phyloP scores from a whole-genome alignment of 306 rosid species.

The Heteromeles arbutifolia region DNA sequence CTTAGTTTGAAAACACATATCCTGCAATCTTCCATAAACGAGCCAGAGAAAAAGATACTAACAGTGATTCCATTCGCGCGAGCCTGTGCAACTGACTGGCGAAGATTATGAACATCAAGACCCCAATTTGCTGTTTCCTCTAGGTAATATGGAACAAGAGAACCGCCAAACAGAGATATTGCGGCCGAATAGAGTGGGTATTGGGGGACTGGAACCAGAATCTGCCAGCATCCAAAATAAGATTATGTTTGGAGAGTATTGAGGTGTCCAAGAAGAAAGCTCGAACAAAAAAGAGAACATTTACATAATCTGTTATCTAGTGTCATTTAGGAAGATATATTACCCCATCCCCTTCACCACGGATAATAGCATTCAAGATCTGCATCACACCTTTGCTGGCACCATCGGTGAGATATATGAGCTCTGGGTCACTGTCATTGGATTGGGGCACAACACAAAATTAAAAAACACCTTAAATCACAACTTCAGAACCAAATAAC shows the following conservation, averaged over 20 bases:
- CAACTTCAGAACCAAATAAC: slow-evolving; percentile 24
- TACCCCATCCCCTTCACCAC: slow-evolving; percentile 91
- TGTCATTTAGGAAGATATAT: slow-evolving; percentile 6
- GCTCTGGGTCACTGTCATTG: slow-evolving; percentile 79
- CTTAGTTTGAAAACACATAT: slow-evolving; percentile 6
- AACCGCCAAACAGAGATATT: slow-evolving; percentile 75
- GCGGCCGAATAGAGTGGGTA: slow-evolving; percentile 98
- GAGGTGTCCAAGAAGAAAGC: slow-evolving; percentile 1
- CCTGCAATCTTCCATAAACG: slow-evolving; percentile 11
- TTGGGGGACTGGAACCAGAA: slow-evolving; percentile 99
- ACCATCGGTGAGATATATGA: slow-evolving; percentile 93
- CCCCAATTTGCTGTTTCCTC: slow-evolving; percentile 99
- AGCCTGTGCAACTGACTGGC: slow-evolving; percentile 59
- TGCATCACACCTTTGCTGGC: slow-evolving; percentile 99
- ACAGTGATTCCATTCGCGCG: slow-evolving; percentile 80
- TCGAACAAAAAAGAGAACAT: not conserved
- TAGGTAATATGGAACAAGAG: slow-evolving; percentile 96
- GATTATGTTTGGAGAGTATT: not conserved
- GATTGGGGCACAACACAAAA: slow-evolving; percentile 23
- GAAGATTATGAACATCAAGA: slow-evolving; percentile 74
- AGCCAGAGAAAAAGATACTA: slow-evolving; percentile 28
- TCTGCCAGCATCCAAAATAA: slow-evolving; percentile 32
- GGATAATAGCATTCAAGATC: slow-evolving; percentile 77
- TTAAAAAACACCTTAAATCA: slow-evolving; percentile 1
- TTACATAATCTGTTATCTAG: not conserved